Conservation (phyloP, 2,329 filamentous ascomycete species). For the Metarhizium rileyi region DNA sequence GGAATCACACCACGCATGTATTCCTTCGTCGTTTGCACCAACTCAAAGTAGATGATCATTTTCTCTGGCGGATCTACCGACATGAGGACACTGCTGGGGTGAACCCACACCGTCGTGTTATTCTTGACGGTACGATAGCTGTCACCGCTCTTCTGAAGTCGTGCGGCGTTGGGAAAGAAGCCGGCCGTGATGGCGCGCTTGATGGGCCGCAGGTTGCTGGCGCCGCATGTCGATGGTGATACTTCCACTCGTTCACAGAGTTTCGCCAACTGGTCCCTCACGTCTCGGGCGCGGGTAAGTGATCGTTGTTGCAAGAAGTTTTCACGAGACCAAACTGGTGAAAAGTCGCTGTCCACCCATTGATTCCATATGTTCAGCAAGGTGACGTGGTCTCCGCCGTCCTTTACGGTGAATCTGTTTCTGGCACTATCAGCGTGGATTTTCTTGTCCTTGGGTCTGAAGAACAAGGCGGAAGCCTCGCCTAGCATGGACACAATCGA, state of each 20-base stretch:
- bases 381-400: constrained; percentile 82
- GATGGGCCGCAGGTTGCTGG: constrained; percentile 62
- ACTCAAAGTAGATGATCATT: constrained; percentile 80
- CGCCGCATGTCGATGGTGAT: constrained; percentile 56
- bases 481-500: constrained; percentile 91
- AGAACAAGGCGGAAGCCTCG: constrained; percentile 83
- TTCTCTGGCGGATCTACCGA: constrained; percentile 65
- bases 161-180: constrained; percentile 88
- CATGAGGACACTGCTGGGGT: constrained; percentile 76
- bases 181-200: constrained; percentile 82
- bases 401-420: constrained; percentile 78
- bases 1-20: constrained; percentile 87
- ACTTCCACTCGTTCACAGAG: constrained; percentile 93
- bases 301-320: constrained; percentile 90
- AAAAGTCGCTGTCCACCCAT: constrained; percentile 89
- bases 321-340: constrained; percentile 76
- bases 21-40: constrained; percentile 78
- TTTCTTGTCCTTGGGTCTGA: constrained; percentile 94
- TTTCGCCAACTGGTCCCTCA: constrained; percentile 84
- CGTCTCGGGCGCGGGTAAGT: constrained; percentile 80
- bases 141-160: constrained; percentile 73
- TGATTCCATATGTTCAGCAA: constrained; percentile 91
- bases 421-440: constrained; percentile 88
- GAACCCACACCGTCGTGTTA: constrained; percentile 80
- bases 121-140: constrained; percentile 89